Conservation (phyloP, 2,329 filamentous ascomycete species). For the Westerdykella sp. region DNA sequence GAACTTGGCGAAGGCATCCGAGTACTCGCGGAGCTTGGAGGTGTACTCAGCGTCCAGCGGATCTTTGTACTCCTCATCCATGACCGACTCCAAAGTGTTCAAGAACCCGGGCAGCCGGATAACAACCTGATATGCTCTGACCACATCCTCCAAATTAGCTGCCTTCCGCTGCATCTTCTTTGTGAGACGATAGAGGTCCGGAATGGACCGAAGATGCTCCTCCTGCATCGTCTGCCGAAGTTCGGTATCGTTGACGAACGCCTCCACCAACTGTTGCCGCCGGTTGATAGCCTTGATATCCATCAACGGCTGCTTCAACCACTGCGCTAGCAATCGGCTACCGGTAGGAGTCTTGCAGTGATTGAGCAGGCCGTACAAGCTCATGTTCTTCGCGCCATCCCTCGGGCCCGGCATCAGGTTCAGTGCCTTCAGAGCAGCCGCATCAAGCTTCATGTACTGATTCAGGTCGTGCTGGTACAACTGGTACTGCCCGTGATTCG, state of each 20-base stretch:
- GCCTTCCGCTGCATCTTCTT: conserved; percentile 92
- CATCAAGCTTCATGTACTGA: conserved; percentile 98
- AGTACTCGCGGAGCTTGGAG: conserved; percentile 65
- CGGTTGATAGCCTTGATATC: conserved; percentile 80
- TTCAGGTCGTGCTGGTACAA: conserved; percentile 95
- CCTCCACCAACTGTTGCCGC: conserved; percentile 88
- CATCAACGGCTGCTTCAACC: conserved; percentile 98
- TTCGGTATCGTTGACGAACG: conserved; percentile 88
- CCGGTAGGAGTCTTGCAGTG: conserved; percentile 97
- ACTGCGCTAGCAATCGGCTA: conserved; percentile 83
- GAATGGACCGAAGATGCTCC: conserved; percentile 85
- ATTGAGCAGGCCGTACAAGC: conserved; percentile 85
- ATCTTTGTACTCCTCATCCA: conserved; percentile 89
- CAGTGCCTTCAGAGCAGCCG: conserved; percentile 84
- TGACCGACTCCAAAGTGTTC: conserved; percentile 80
- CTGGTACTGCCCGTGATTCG: conserved; percentile 95
- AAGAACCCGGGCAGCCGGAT: conserved; percentile 89
- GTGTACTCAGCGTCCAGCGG: conserved; percentile 85
- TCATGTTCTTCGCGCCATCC: conserved; percentile 97
- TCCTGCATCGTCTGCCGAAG: conserved; percentile 95
- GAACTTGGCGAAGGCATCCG: conserved; percentile 73
- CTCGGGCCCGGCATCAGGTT: conserved; percentile 95
- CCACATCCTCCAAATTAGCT: conserved; percentile 91
- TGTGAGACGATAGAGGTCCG: conserved; percentile 85
- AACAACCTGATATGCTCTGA: conserved; percentile 88